Evolutionary conservation across 495 filamentous ascomycete species (phyloP), one percentile per base, ranked within the genome.

Genomic region (Podospora pseudoanserina): DNA sequence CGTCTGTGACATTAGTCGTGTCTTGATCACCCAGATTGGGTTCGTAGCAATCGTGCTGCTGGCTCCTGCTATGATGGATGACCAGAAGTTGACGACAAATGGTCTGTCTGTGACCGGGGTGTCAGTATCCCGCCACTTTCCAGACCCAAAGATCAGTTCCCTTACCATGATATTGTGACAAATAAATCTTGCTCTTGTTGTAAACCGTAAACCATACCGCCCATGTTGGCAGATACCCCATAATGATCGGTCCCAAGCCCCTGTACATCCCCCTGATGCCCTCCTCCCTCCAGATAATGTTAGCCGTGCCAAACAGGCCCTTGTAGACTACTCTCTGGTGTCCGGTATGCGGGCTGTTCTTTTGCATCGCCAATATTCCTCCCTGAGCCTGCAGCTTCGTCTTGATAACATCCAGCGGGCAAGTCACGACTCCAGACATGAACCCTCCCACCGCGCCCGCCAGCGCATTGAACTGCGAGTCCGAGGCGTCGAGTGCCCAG

Each of bases 21-120:
- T 99, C 77, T 99, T 99, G 80, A 99, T 96, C 30, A 99, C 96
- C 95, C 95, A 99, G 67, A 99, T 99, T 0, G 95, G 95, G 78
- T 99, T 99, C n/a, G 95, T 99, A 65, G 86, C 91, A 69, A 98
- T 86, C 3, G 96, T 98, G 65, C 92, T 96, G 76, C 91, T 97
- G 65, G 89, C 92, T 19, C 95, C 95, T 39, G 93, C 95, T 53
- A 91, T 87, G 68, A 99, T 85, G 26, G 96, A 95, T 28, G 96
- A 94, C 79, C 83, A 86, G 66, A 87, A 86, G 72, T 86, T 87
- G 64, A 86, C 76, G 11, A 79, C 73, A 60, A 83, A 79, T 19
- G 73, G 70, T 32, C 81, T 84, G 20, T 74, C 81, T 77, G 66
- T n/a, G 5, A 16, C 7, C 61, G 11, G 11, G 19, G 16, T 20